These are phyloP conservation scores for Clonostachys byssicola DNA, from an alignment of 2,329 filamentous ascomycete species.

Conservation along the genomic window DNA sequence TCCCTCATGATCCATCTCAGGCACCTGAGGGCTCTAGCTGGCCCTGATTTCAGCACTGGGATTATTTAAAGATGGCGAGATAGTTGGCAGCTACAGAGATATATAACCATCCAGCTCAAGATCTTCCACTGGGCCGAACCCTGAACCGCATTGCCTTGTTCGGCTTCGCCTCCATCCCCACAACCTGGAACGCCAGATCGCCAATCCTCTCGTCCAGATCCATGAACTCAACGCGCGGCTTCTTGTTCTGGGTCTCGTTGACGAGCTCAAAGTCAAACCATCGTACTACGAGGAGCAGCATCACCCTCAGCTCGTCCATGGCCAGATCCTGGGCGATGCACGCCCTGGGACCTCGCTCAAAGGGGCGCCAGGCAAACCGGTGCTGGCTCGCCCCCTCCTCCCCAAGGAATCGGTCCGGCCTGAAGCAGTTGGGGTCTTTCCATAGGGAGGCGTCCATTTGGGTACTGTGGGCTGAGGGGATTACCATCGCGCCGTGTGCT, in stretches of 20 bases:
- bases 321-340: constrained; percentile 31
- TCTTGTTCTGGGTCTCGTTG: constrained; percentile 7
- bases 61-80: too few species aligned
- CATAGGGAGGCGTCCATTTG: constrained; percentile 26
- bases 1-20: too few species aligned
- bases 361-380: constrained; percentile 15
- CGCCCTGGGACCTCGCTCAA: constrained; percentile 27
- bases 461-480: constrained; percentile 10
- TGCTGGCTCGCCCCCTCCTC: background rate
- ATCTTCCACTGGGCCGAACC: background rate
- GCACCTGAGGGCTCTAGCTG: too few species aligned
- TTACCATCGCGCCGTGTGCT: constrained; percentile 17
- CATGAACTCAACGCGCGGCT: constrained; percentile 10
- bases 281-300: constrained; percentile 11
- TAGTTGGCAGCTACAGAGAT: too few species aligned
- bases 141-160: background rate
- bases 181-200: constrained; percentile 12
- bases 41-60: too few species aligned
- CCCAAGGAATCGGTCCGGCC: constrained; percentile 36
- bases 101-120: too few species aligned
- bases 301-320: constrained; percentile 22
- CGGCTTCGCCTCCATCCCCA: constrained; percentile 11
- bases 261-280: constrained; percentile 16
- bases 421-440: constrained; percentile 27
- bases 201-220: constrained; percentile 15